A percentile compares a stretch with the other conserved stretches of the same genome.
These are phyloP conservation scores for Sutorius australiensis DNA, from an alignment of 768 basidiomycete genomes.

Conservation along the genomic window DNA sequence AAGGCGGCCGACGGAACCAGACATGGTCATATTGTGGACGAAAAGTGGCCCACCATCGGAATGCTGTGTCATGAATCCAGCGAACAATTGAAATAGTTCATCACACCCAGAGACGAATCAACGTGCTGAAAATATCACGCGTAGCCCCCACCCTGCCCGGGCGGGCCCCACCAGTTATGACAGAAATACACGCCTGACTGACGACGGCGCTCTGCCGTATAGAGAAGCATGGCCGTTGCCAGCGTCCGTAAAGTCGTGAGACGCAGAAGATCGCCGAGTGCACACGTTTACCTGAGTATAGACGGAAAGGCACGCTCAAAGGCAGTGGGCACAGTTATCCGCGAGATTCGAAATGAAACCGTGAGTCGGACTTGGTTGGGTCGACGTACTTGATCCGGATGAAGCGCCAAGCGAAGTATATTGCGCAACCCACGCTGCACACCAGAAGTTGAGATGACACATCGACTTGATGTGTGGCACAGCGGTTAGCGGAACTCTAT, in stretches of 20 bases:
- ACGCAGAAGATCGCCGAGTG: background rate
- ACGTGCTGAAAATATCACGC: background rate
- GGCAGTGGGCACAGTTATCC: background rate
- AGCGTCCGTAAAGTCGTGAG: background rate
- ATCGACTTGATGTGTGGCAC: conserved; percentile 12
- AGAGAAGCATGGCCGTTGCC: background rate
- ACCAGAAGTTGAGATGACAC: conserved; percentile 10
- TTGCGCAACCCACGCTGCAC: conserved; percentile 13
- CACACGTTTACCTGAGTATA: background rate
- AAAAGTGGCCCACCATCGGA: background rate
- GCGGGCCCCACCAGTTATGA: background rate
- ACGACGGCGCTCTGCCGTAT: background rate
- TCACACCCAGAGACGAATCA: background rate
- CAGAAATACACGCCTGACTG: background rate
- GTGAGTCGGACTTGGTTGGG: background rate
- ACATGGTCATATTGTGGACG: background rate
- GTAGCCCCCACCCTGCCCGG: background rate
- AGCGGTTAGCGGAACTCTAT: conserved; percentile 12
- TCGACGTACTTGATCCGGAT: conserved; percentile 11
- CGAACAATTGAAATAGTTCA: background rate
- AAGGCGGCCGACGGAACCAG: background rate
- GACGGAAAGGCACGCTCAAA: background rate
- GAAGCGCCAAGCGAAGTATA: conserved; percentile 15
- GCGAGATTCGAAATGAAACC: too few species aligned
- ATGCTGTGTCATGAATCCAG: background rate